Evolutionary conservation across 2,329 filamentous ascomycete species (phyloP), one percentile per base, ranked within the genome.

Genomic region (Hymenoscyphus fraxineus): DNA sequence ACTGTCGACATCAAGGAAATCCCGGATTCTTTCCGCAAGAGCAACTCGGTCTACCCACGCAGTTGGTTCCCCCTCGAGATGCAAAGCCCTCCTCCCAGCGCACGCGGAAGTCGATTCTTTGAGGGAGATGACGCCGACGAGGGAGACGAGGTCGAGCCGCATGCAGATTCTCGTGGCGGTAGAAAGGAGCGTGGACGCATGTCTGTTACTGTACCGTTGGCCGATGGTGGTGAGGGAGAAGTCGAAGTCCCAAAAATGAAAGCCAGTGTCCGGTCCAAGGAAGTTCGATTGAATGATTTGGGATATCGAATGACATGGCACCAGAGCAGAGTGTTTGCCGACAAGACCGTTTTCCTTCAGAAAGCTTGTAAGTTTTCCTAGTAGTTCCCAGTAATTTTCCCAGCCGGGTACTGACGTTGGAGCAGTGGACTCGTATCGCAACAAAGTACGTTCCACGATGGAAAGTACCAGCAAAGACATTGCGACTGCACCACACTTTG

Each of bases 271-370:
- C 86, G 92, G 59, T 85, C 83, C 59, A 95, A 92, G 79, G 94
- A 98, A 76, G 88, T 95, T n/a, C 86, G 91, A 59, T 80, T 98
- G 67, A 98, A 98, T 75, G 93, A 98, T 74, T 80, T 98, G 57
- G 94, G 93, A 2, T 96, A 96, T 76, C 87, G 94, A 58, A 96
- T 99, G 91, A 93, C 92, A 59, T 99, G 95, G 94, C 88, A 93
- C 62, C 94, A 98, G 79, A 95, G 93, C 76, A 85, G 94, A 73
- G 91, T 94, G 12, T 97, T 98, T 80, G 89, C 93, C 1, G 91
- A 90, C 13, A 85, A 92, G 71, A 92, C 89, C 51, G 82, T 97
- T 58, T 97, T 97, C 77, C 80, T 97, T 72, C 94, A 97, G 77
- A 88, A 92, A 82, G 93, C 93, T 72, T 80, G 93, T 97, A 81